Conservation (phyloP, 2,329 filamentous ascomycete genomes). For the Hypoxylon sp. region DNA sequence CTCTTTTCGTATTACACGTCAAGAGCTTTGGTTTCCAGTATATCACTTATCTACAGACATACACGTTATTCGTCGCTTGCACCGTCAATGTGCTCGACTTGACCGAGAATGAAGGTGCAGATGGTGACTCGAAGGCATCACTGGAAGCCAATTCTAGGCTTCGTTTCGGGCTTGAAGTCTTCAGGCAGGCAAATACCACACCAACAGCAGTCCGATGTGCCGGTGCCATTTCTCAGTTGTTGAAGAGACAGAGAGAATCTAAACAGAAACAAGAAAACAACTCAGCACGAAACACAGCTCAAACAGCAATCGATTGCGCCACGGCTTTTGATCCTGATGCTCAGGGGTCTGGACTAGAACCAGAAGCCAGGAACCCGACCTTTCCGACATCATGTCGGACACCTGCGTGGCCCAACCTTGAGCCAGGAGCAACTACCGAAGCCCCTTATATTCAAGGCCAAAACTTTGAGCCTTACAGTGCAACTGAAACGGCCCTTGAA, state of each 20-base stretch:
- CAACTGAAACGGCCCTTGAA: conserved; percentile 15
- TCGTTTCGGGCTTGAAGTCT: conserved; percentile 22
- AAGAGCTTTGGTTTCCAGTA: conserved; percentile 19
- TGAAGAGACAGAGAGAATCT: conserved; percentile 11
- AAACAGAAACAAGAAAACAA: conserved; percentile 1
- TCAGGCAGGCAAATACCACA: conserved; percentile 22
- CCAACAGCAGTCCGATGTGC: conserved; percentile 17
- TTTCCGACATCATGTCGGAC: not conserved
- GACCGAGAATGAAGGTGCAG: conserved; percentile 8
- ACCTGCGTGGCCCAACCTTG: not conserved
- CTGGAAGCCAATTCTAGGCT: conserved; percentile 21
- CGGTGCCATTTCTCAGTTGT: conserved; percentile 11
- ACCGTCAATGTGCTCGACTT: conserved; percentile 26
- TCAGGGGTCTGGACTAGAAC: not conserved
- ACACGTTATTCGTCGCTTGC: conserved; percentile 22
- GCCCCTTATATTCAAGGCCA: not conserved
- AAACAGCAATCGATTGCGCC: not conserved
- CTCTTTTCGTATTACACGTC: conserved; percentile 17
- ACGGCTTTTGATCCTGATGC: not conserved
- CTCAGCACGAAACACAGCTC: not conserved
- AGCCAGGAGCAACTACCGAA: not conserved
- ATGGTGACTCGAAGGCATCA: conserved; percentile 1
- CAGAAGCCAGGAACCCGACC: not conserved
- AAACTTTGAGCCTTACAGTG: conserved; percentile 2
- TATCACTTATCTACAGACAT: conserved; percentile 21